phyloP scores from a whole-genome alignment of 108 stramenopile genomes.

The Skeletonema potamos region DNA sequence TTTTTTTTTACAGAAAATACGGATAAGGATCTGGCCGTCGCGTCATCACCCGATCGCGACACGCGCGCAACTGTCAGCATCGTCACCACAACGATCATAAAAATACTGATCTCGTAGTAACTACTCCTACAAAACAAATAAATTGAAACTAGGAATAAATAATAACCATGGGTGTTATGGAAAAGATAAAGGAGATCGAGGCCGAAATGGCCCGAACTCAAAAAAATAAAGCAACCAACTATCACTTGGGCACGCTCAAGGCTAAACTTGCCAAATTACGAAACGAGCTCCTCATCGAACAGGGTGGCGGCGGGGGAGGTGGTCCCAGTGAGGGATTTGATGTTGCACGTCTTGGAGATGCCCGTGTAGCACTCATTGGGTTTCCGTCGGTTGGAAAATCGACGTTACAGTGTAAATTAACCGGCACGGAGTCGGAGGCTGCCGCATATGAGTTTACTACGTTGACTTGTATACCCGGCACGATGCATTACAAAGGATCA shows the following conservation, averaged over 20 bases:
- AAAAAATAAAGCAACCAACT: constrained; percentile 90
- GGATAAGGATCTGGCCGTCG: too few species aligned
- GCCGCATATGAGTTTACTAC: constrained; percentile 98
- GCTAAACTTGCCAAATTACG: constrained; percentile 96
- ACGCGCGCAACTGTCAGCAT: too few species aligned
- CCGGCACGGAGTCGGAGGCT: constrained; percentile 92
- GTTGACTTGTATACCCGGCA: constrained; percentile 98
- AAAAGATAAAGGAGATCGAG: constrained; percentile 76
- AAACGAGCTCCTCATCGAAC: constrained; percentile 89
- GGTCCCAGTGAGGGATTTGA: constrained; percentile 88
- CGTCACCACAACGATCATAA: too few species aligned
- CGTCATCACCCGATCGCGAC: too few species aligned
- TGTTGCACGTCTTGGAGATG: constrained; percentile 94
- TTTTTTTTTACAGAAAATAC: too few species aligned
- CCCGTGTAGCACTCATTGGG: constrained; percentile 96
- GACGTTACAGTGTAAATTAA: constrained; percentile 86
- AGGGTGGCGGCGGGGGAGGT: constrained; percentile 81
- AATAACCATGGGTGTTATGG: constrained; percentile 9
- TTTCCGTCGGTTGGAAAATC: constrained; percentile 96
- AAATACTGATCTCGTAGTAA: too few species aligned
- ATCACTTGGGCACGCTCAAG: constrained; percentile 94
- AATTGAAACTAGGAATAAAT: too few species aligned
- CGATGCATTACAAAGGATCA: constrained; percentile 87
- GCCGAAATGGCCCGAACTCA: constrained; percentile 96
- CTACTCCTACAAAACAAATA: too few species aligned